phyloP scores from a whole-genome alignment of 371 early-diverging fungal genomes.

The Nosema muscidifuracis region DNA sequence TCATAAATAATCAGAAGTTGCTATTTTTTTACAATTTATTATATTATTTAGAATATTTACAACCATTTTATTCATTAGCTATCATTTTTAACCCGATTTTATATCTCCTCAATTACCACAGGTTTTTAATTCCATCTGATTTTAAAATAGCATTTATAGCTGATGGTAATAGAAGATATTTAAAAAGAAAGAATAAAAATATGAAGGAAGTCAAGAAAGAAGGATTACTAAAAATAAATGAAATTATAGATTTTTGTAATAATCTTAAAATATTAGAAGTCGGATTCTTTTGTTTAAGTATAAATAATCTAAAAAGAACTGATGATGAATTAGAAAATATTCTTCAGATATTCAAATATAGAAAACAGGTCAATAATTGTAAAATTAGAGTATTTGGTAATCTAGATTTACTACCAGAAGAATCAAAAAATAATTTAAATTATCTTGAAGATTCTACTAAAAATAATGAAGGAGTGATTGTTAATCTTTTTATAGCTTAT shows the following conservation, averaged over 20 bases:
- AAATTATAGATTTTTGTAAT: constrained; percentile 77
- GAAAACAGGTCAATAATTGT: constrained; percentile 62
- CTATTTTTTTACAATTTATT: background rate
- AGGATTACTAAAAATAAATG: constrained; percentile 43
- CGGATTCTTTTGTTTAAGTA: constrained; percentile 90
- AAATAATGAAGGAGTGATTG: constrained; percentile 68
- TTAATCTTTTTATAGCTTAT: constrained; percentile 90
- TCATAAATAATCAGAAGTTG: background rate
- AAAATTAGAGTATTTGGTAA: constrained; percentile 75
- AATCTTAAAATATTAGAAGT: constrained; percentile 74
- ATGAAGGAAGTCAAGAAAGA: constrained; percentile 12
- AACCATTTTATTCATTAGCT: background rate
- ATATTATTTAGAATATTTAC: background rate
- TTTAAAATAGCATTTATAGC: constrained; percentile 74
- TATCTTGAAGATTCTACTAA: constrained; percentile 68
- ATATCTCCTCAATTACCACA: too few relatives aligned
- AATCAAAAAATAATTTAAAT: constrained; percentile 66
- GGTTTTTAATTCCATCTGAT: too few relatives aligned
- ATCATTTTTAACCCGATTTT: too few relatives aligned
- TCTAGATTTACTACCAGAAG: constrained; percentile 66
- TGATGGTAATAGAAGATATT: constrained; percentile 94
- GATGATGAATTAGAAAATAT: constrained; percentile 73
- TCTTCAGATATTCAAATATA: constrained; percentile 70
- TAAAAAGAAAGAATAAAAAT: constrained; percentile 46
- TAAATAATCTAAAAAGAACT: constrained; percentile 87